A percentile compares a stretch with the other conserved stretches of the same genome.
Conservation (phyloP, 331 rosid species). For the Pyrus hybrid region DNA sequence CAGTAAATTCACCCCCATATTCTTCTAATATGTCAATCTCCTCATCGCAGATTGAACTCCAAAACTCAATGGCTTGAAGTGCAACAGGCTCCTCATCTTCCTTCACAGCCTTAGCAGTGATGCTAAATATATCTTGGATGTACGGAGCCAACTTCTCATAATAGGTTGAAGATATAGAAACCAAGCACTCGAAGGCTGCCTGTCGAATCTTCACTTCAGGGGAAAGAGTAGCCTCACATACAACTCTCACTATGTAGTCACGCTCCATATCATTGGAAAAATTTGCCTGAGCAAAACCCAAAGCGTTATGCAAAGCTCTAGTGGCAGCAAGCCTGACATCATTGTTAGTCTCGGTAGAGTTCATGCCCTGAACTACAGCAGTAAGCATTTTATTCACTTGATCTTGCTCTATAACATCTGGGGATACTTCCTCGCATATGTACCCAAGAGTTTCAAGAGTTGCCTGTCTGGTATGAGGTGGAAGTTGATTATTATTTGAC, state of each 20-base stretch:
- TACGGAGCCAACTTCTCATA: too few relatives aligned
- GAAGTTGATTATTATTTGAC: conserved; percentile 59
- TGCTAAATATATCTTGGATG: too few relatives aligned
- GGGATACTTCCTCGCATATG: conserved; percentile 80
- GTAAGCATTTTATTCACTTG: conserved; percentile 80
- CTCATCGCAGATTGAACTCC: too few relatives aligned
- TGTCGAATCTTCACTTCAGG: too few relatives aligned
- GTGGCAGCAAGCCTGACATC: conserved; percentile 77
- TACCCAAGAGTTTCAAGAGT: conserved; percentile 78
- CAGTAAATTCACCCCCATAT: too few relatives aligned
- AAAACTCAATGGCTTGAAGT: too few relatives aligned
- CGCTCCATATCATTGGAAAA: conserved; percentile 80
- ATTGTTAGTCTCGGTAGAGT: conserved; percentile 51
- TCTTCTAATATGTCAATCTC: too few relatives aligned
- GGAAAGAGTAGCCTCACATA: too few relatives aligned
- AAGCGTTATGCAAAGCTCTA: conserved; percentile 58
- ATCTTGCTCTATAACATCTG: conserved; percentile 64
- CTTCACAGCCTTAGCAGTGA: too few relatives aligned
- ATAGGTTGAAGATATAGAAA: too few relatives aligned
- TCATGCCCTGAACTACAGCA: conserved; percentile 83
- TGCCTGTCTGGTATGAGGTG: conserved; percentile 60
- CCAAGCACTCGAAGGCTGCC: too few relatives aligned
- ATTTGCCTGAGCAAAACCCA: conserved; percentile 81
- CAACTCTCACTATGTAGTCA: conserved; percentile 16
- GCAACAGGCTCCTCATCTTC: too few relatives aligned